These are phyloP conservation scores for Cladophialophora bantiana DNA, from an alignment of 2,329 filamentous ascomycete species.

Conservation along the genomic window DNA sequence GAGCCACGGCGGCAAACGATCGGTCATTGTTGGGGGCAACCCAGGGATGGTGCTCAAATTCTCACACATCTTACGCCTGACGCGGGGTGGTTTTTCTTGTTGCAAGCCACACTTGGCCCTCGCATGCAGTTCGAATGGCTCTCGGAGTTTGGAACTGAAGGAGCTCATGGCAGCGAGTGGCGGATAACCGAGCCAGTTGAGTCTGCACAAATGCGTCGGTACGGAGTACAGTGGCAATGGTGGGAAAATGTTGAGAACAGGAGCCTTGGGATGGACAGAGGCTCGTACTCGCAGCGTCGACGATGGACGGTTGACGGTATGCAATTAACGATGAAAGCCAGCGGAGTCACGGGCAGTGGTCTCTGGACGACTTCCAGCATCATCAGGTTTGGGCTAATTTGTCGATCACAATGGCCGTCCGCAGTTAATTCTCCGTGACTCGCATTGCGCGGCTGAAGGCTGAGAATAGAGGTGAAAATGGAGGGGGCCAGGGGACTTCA, in stretches of 20 bases:
- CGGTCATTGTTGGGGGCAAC: slow-evolving; percentile 1
- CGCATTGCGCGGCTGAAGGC: not conserved
- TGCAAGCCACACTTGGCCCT: slow-evolving; percentile 5
- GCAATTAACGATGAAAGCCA: not conserved
- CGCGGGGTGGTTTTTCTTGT: not conserved
- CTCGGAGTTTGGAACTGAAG: too few relatives aligned
- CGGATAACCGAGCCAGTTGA: not conserved
- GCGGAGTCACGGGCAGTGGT: not conserved
- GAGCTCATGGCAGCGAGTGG: not conserved
- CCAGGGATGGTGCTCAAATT: not conserved
- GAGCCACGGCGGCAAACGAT: slow-evolving; percentile 19
- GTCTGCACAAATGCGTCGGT: not conserved
- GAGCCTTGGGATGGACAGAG: not conserved
- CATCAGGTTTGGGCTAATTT: not conserved
- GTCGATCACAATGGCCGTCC: not conserved
- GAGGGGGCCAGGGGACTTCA: not conserved
- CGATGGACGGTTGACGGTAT: too few relatives aligned
- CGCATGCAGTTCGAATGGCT: not conserved
- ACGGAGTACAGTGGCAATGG: slow-evolving; percentile 3
- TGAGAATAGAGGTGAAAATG: not conserved
- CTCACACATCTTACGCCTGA: not conserved
- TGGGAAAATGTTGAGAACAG: not conserved
- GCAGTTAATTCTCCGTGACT: not conserved
- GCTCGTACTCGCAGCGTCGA: not conserved
- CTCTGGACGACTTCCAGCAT: not conserved